Evolutionary conservation across 805 yeast genomes (phyloP).

Genomic region (Wickerhamomyces bovis): DNA sequence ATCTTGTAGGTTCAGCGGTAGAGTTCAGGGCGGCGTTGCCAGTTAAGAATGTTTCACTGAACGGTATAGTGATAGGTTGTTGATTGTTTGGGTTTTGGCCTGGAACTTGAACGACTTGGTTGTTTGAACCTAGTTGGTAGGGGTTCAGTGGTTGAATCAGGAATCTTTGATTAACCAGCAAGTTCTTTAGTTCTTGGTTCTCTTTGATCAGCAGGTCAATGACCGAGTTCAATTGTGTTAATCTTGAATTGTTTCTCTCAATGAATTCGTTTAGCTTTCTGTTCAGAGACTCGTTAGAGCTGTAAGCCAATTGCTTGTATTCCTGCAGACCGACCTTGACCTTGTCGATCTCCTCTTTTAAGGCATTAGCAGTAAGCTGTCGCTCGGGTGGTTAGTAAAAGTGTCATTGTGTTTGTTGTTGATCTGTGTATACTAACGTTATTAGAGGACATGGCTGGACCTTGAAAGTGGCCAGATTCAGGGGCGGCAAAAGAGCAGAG

Average conservation of each 20-base stretch:
- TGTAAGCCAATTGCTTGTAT: constrained; percentile 14
- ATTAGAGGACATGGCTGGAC: constrained; percentile 3
- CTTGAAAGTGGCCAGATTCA: background rate
- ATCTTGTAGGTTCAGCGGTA: background rate
- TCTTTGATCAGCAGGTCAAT: constrained; percentile 22
- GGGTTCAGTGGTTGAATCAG: constrained; percentile 27
- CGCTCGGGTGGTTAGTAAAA: background rate
- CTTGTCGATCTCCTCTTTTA: constrained; percentile 22
- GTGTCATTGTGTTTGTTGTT: background rate
- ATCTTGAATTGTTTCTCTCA: constrained; percentile 18
- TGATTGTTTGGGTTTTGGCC: constrained; percentile 25
- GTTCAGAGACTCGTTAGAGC: constrained; percentile 17
- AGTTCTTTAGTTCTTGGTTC: constrained; percentile 21
- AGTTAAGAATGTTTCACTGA: constrained; percentile 6
- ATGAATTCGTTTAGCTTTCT: constrained; percentile 20
- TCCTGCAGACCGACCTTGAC: constrained; percentile 18
- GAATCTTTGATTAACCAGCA: constrained; percentile 19
- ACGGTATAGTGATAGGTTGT: constrained; percentile 5
- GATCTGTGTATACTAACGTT: constrained; percentile 1
- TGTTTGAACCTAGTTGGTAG: constrained; percentile 17
- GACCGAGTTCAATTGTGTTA: constrained; percentile 18
- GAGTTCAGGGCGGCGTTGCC: background rate
- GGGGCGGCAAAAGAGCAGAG: background rate
- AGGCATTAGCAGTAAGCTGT: constrained; percentile 2
- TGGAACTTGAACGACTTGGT: constrained; percentile 3